Conservation (phyloP, 202 grass and related monocot species). For the Hordeum pubiflorum region DNA sequence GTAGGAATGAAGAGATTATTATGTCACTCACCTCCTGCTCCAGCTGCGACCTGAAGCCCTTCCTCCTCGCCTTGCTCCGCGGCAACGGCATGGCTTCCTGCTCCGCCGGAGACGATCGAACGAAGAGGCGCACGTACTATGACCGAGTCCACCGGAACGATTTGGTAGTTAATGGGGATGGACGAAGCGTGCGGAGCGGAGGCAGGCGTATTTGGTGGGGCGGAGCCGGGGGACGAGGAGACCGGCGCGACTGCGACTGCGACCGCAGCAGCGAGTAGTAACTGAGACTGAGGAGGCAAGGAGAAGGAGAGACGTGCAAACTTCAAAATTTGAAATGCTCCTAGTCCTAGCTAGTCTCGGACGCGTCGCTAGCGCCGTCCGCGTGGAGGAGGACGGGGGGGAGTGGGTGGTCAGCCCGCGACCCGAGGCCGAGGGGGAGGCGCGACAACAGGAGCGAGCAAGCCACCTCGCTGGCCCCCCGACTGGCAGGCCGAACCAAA, state of each 20-base stretch:
- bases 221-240: neutral
- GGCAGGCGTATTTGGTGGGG: neutral
- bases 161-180: too few species aligned
- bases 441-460: neutral
- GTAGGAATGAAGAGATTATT: too few species aligned
- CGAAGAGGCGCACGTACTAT: neutral
- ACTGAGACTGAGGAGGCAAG: neutral
- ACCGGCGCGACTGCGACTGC: too few species aligned
- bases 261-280: neutral
- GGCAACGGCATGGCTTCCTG: slow-evolving; percentile 20
- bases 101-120: neutral
- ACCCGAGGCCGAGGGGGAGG: slow-evolving; percentile 1
- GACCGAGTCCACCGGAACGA: neutral
- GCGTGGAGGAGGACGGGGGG: neutral
- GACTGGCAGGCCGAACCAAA: neutral
- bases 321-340: slow-evolving; percentile 16
- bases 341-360: neutral
- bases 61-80: slow-evolving; percentile 23
- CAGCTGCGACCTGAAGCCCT: slow-evolving; percentile 26
- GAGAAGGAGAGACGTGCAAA: neutral
- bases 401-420: neutral
- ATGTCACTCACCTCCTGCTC: slow-evolving; percentile 31
- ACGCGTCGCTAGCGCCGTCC: neutral
- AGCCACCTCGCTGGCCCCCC: neutral
- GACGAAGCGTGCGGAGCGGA: neutral